Base-by-base conservation (phyloP, 2,329 filamentous ascomycete genomes). In the Pyrenochaeta sp. region DNA sequence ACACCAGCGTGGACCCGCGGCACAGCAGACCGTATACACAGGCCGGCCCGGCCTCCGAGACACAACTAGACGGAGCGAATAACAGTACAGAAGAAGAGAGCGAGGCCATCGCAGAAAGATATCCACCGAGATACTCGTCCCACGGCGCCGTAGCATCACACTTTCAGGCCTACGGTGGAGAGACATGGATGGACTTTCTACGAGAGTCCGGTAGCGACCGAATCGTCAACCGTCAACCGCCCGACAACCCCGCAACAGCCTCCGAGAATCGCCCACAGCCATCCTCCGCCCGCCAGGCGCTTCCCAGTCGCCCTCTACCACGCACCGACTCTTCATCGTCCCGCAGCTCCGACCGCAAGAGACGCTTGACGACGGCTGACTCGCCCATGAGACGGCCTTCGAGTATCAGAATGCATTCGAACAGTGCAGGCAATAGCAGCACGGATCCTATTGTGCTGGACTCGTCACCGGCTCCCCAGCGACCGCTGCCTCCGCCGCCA, bases 151-250 rank as follows among this genome's bases (percentile, higher is more conserved):
- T 71, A 7, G 69, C 71, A 9, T 72, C 71, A 15, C 72, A 72
- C 52, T 71, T 69, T 50, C 63, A 69, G 10, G 65, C 69, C 1
- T 72, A 72, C 36, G 68, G 66, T 15, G 68, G 72, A 32, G 71
- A 77, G 59, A 75, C 75, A 37, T 77, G 75, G 75, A 62, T 71
- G 39, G 74, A 76, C 63, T 77, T 77, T 52, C 59, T 77, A 42
- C 59, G 73, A 13, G 65, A 69, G 24, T 52, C 64, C 44, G 67
- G 66, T 42, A 62, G 46, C 52, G 67, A 71, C 55, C 52, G 58
- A n/a, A 48, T 45, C 36, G 50, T 30, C 50, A 59, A 50, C 56
- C 57, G 46, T 34, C 52, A 52, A 52, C 62, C 45, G 3, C 39
- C 43, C 50, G 58, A 28, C 45, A 50, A 49, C 39, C 58, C 49